phyloP scores from a whole-genome alignment of 805 yeast genomes.

The Candida ipomoeae region DNA sequence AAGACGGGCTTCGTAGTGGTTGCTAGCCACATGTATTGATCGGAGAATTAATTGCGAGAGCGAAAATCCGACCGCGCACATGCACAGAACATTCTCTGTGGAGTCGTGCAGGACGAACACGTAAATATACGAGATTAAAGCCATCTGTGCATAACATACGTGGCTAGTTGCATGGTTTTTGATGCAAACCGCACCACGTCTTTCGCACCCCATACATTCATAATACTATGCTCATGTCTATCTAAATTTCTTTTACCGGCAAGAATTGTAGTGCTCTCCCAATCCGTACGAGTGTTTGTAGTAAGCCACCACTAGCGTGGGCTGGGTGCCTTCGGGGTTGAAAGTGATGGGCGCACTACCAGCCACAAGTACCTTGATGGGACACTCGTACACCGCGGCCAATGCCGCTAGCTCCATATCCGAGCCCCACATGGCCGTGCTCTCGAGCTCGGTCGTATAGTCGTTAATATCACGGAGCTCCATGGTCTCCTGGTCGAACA shows the following conservation, averaged over 20 bases:
- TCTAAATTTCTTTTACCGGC: slow-evolving; percentile 17
- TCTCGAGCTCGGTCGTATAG: slow-evolving; percentile 63
- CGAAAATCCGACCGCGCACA: neutral
- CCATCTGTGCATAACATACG: neutral
- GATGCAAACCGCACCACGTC: neutral
- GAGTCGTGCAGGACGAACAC: neutral
- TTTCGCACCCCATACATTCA: neutral
- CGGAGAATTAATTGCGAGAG: neutral
- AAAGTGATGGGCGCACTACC: slow-evolving; percentile 65
- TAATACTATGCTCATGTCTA: neutral
- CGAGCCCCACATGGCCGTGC: slow-evolving; percentile 95
- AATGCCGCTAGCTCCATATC: slow-evolving; percentile 87
- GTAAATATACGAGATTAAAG: slow-evolving; percentile 2
- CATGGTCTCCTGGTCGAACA: slow-evolving; percentile 75
- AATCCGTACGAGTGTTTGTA: slow-evolving; percentile 82
- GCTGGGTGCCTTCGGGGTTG: slow-evolving; percentile 53
- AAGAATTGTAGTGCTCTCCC: slow-evolving; percentile 93
- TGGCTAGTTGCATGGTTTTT: neutral
- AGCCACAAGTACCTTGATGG: slow-evolving; percentile 72
- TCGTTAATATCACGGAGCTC: slow-evolving; percentile 58
- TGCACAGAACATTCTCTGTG: neutral
- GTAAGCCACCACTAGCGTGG: slow-evolving; percentile 67
- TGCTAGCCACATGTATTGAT: neutral
- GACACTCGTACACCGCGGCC: slow-evolving; percentile 63
- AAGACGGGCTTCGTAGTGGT: neutral